phyloP scores from a whole-genome alignment of 2,329 filamentous ascomycete genomes.

The Hymenoscyphus scutula region DNA sequence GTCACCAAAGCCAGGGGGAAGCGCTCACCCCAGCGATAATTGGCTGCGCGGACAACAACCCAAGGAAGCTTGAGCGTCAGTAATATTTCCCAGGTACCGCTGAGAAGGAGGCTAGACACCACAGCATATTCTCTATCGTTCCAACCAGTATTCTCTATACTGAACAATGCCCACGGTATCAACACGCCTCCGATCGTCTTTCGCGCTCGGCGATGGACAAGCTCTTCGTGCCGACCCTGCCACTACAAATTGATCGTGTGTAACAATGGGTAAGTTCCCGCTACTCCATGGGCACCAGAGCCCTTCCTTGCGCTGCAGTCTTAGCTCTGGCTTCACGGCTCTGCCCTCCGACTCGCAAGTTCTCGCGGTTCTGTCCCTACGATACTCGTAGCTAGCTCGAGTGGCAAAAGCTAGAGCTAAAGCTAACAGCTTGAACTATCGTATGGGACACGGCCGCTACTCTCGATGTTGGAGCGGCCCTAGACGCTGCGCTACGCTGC shows the following conservation, averaged over 20 bases:
- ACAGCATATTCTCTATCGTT: background rate
- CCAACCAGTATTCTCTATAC: background rate
- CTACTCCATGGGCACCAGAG: background rate
- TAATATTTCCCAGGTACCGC: slow-evolving; percentile 1
- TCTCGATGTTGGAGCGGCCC: background rate
- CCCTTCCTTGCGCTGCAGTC: background rate
- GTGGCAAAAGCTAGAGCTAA: background rate
- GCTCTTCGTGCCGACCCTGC: background rate
- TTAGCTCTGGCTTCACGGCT: background rate
- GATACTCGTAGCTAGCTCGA: background rate
- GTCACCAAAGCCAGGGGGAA: background rate
- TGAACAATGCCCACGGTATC: background rate
- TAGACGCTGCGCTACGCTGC: background rate
- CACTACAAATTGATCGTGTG: background rate
- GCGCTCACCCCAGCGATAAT: slow-evolving; percentile 1
- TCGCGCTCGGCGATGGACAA: slow-evolving; percentile 1
- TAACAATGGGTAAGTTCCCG: slow-evolving; percentile 4
- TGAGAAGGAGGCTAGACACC: background rate
- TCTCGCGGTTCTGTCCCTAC: background rate
- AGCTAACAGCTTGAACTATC: background rate
- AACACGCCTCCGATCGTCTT: background rate
- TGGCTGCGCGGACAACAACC: slow-evolving; percentile 1
- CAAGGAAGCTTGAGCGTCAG: slow-evolving; percentile 1
- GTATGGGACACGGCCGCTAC: background rate
- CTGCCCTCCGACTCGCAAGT: background rate